These are phyloP conservation scores for Thalassia testudinum DNA, from an alignment of 116 monocot genomes.

Conservation along the genomic window DNA sequence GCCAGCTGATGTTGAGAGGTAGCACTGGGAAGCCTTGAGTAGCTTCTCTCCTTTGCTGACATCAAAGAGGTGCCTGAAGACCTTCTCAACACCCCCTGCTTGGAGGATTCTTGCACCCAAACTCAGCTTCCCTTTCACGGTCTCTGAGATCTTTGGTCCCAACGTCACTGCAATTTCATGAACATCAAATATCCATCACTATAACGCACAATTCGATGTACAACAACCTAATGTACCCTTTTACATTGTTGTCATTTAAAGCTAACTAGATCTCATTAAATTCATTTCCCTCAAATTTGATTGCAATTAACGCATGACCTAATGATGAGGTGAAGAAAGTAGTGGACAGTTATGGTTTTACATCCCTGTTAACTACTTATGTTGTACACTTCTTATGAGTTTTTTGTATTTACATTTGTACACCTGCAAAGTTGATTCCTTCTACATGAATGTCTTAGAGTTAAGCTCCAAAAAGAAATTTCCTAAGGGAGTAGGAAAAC, in stretches of 20 bases:
- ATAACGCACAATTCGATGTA: not conserved
- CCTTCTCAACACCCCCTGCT: conserved; percentile 53
- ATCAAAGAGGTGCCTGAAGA: conserved; percentile 47
- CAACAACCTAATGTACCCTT: not conserved
- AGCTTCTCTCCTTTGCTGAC: conserved; percentile 56
- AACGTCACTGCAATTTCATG: conserved; percentile 36
- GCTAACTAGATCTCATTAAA: not conserved
- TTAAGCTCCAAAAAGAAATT: no score
- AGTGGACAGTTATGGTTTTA: no score
- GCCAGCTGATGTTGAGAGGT: conserved; percentile 67
- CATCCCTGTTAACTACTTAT: no score
- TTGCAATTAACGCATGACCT: no score
- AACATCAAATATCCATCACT: not conserved
- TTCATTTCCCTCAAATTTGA: not conserved
- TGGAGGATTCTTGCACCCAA: conserved; percentile 55
- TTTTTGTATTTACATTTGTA: no score
- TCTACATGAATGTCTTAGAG: not conserved
- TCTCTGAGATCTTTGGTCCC: conserved; percentile 27
- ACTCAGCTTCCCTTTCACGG: conserved; percentile 53
- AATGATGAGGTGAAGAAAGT: no score
- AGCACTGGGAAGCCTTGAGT: conserved; percentile 63
- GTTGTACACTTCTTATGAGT: no score
- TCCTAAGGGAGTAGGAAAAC: no score
- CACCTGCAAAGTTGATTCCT: no score
- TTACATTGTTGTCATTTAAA: not conserved